Evolutionary conservation across 768 basidiomycete species (phyloP), one percentile per base, ranked within the genome.

Genomic region (Pulveroboletus sp.): DNA sequence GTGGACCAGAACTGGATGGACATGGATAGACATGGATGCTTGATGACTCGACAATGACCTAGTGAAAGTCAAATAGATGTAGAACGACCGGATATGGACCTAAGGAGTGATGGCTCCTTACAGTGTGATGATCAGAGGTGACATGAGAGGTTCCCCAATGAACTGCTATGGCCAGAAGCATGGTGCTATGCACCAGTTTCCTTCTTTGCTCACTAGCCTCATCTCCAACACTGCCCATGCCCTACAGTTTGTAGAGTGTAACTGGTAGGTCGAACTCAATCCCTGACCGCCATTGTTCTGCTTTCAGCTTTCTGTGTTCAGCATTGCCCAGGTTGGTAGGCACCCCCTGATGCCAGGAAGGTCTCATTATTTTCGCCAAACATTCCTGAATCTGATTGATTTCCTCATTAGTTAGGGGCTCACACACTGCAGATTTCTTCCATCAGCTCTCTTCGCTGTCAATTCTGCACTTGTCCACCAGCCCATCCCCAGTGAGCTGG

Each of bases 261-360:
- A 71, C 57, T 1, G 60, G 59, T 10, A 70, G 47, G 45, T 69
- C 48, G 6, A 68, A 47, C 1, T 63, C 57, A 17, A 63, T 61
- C 1, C 62, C 29, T 1, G 53, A 50, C 10, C 61, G 47, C 70
- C 68, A 71, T 37, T 71, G 61, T 50, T 68, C 67, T 7, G 69
- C 68, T 27, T 63, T 68, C 4, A 70, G 54, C 39, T 68, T 71
- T 3, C 69, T 61, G 19, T 31, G 59, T 62, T 8, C 65, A 55
- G 62, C 55, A 53, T 40, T 57, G 47, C 20, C 54, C 22, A 20
- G 63, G 63, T 30, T 62, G 56, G 6, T 47, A 22, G 16, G 49
- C 39, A 29, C 64, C 36, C 63, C 67, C 61, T 17, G 38, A 55
- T 17, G 64, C 65, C 13, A 70, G 7, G 24, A n/a, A 5, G n/a